Evolutionary conservation across 2,329 filamentous ascomycete species (phyloP).

Genomic region (Calonectria pseudoreteaudii): DNA sequence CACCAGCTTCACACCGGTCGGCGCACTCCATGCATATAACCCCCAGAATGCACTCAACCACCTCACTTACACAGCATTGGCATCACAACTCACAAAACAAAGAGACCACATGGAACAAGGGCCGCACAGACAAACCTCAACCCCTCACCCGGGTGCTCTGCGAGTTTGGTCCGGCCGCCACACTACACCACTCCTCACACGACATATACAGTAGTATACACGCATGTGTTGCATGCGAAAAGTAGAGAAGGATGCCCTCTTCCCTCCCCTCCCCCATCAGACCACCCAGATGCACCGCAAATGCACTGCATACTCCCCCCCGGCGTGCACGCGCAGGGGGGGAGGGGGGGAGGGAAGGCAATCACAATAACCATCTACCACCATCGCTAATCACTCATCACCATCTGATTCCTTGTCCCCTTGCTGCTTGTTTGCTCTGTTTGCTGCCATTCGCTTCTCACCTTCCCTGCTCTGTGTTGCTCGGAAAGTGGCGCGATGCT

Average conservation of each 20-base stretch:
- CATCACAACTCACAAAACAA: conserved; percentile 7
- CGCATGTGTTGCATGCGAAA: conserved; percentile 8
- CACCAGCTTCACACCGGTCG: conserved; percentile 2
- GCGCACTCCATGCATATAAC: background rate
- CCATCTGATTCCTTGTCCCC: conserved; percentile 12
- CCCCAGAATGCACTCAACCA: background rate
- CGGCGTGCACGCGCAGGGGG: no score
- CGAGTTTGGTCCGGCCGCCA: background rate
- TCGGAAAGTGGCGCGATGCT: conserved; percentile 33
- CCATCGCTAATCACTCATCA: background rate
- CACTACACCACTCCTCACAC: background rate
- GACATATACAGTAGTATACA: conserved; percentile 1
- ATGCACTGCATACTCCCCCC: background rate
- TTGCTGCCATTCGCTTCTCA: conserved; percentile 1
- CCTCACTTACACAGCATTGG: background rate
- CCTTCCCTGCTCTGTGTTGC: conserved; percentile 10
- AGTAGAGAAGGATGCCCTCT: background rate
- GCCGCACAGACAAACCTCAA: background rate
- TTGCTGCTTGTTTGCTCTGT: background rate
- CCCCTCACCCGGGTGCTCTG: conserved; percentile 2
- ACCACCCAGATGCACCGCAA: conserved; percentile 4
- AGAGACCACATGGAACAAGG: background rate
- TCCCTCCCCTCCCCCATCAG: conserved; percentile 13
- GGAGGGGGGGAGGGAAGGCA: no score
- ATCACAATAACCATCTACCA: background rate